Conservation (phyloP, 1,284 basidiomycete genomes). For the Trametes versicolor region DNA sequence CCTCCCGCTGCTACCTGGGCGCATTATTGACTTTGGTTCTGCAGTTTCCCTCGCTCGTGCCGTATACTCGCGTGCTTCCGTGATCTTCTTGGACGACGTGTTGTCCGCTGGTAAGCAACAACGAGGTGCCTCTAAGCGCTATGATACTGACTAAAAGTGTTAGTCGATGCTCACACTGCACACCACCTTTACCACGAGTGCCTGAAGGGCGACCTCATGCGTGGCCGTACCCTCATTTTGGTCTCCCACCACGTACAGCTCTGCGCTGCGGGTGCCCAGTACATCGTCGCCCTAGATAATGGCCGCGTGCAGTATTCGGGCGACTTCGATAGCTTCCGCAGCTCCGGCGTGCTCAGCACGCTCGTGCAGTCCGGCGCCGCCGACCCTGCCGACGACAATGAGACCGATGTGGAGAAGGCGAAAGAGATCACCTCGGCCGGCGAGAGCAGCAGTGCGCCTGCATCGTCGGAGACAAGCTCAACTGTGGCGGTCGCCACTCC, state of each 20-base stretch:
- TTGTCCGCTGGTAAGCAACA: slow-evolving; percentile 66
- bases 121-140: too few relatives aligned
- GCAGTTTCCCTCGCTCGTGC: slow-evolving; percentile 88
- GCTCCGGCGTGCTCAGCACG: slow-evolving; percentile 69
- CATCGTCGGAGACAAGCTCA: slow-evolving; percentile 60
- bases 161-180: slow-evolving; percentile 90
- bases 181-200: slow-evolving; percentile 87
- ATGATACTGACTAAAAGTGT: neutral
- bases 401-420: slow-evolving; percentile 35
- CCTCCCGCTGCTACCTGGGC: neutral
- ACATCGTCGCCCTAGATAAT: slow-evolving; percentile 87
- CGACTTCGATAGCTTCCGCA: slow-evolving; percentile 70
- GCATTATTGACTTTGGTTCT: slow-evolving; percentile 7
- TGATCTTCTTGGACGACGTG: slow-evolving; percentile 91
- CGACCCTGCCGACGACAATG: slow-evolving; percentile 51
- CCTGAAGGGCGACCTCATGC: slow-evolving; percentile 85
- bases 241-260: slow-evolving; percentile 93
- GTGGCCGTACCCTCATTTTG: slow-evolving; percentile 82
- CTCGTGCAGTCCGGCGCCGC: slow-evolving; percentile 72
- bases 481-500: slow-evolving; percentile 50
- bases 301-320: slow-evolving; percentile 85
- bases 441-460: slow-evolving; percentile 29
- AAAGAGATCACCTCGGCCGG: slow-evolving; percentile 36
- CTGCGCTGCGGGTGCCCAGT: slow-evolving; percentile 73
- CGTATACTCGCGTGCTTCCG: slow-evolving; percentile 90